Percentiles rank a stretch among this genome's conserved stretches.
Evolutionary conservation across 352 stramenopile genomes (phyloP).

Genomic region (Phytophthora idaei): DNA sequence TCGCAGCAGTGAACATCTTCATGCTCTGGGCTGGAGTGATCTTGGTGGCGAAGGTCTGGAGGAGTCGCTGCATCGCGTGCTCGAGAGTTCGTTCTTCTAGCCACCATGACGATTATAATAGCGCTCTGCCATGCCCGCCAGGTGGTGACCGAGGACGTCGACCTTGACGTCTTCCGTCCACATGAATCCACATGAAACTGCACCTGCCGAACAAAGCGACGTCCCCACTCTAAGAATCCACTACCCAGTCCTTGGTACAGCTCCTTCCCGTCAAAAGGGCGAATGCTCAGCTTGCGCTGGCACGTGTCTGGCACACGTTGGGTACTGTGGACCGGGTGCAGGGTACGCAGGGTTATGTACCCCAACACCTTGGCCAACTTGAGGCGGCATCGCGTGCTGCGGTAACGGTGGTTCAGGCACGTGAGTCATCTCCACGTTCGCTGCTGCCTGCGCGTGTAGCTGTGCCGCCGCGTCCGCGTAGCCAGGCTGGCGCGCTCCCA

Average conservation of each 20-base stretch:
- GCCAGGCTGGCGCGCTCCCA: neutral
- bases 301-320: neutral
- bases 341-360: no score
- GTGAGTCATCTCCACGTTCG: neutral
- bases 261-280: neutral
- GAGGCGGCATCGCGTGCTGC: no score
- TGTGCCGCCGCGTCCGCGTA: neutral
- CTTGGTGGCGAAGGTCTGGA: neutral
- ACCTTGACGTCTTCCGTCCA: conserved; percentile 1
- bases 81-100: neutral
- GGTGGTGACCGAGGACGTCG: neutral
- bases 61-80: neutral
- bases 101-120: neutral
- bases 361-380: neutral
- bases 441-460: neutral
- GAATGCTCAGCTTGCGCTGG: neutral
- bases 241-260: neutral
- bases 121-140: neutral
- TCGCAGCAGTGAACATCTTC: neutral
- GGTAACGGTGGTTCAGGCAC: neutral
- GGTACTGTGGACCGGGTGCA: neutral
- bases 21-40: neutral
- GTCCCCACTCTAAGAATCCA: neutral
- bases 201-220: neutral
- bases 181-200: neutral